Evolutionary conservation across 345 rosid genomes (phyloP), one percentile per base, ranked within the genome.

Genomic region (Ceriops tagal): DNA sequence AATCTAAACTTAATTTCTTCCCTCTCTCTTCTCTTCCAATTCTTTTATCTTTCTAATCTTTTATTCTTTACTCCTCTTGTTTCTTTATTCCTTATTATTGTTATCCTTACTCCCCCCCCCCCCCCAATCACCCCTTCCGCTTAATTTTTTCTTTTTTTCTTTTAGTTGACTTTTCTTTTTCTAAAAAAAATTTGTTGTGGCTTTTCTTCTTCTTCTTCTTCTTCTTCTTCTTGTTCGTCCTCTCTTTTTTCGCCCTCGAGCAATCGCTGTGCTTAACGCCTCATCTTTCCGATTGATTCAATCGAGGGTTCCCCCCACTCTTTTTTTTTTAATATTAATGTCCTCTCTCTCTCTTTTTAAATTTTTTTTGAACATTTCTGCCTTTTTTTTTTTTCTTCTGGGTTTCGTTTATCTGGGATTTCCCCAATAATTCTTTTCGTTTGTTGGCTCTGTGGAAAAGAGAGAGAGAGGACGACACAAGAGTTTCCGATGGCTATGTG

Each of bases 401-500:
- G 18, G 11, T 47, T 68, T 70, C 11, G 20, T 64, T 64, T 65
- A 8, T 69, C 59, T 72, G 73, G 75, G 83, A 73, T 28, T 43
- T 43, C 13, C 49, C 49, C 49, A 43, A 3, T 43, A 13, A 13
- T 43, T 43, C 19, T 43, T 43, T 43, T 43, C 49, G 3, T 43
- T 43, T 43, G 49, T 43, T 43, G 19, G 16, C 49, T 43, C 19
- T 43, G 15, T 43, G 49, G 49, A 13, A 43, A 4, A 35, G 10
- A 35, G 43, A 35, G 39, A 35, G 10, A 35, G 43, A 31, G 34
- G 49, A 15, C 5, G 49, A 15, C 18, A 3, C 15, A 11, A 43
- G 49, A 32, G 32, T 46, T 46, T 35, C 46, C 31, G 47, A 89
- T 93, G 97, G 91, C 76, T 57, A 56, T 84, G 69, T 64, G 77